These are phyloP conservation scores for Cydonia oblonga DNA, from an alignment of 331 rosid species.

Conservation along the genomic window DNA sequence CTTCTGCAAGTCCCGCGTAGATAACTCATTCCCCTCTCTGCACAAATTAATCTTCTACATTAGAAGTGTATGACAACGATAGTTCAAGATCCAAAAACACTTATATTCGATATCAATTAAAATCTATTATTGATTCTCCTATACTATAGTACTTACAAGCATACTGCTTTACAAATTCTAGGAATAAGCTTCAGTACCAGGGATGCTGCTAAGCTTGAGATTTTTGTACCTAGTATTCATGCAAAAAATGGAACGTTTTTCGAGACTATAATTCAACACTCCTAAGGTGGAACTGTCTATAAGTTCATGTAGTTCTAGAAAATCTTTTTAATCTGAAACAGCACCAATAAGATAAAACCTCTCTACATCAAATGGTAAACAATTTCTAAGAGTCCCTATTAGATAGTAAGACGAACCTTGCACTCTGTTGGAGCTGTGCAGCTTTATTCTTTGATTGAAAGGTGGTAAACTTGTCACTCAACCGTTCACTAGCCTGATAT, in stretches of 20 bases:
- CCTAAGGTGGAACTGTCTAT: not conserved
- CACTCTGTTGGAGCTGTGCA: conserved; percentile 78
- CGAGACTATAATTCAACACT: not conserved
- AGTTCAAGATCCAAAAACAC: not conserved
- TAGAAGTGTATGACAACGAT: not conserved
- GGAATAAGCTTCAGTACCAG: not conserved
- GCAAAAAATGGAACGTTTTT: not conserved
- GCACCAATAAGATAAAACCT: not conserved
- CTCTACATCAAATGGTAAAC: conserved; percentile 6
- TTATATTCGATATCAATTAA: not conserved
- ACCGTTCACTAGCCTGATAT: conserved; percentile 84
- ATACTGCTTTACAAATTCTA: too few species aligned
- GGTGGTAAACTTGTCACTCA: conserved; percentile 68
- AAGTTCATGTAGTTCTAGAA: not conserved
- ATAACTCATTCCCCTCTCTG: conserved; percentile 77
- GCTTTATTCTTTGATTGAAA: conserved; percentile 81
- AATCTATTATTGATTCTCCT: not conserved
- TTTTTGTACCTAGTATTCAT: not conserved
- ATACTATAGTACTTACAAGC: too few species aligned
- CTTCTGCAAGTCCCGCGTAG: conserved; percentile 90
- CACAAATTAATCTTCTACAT: conserved; percentile 17
- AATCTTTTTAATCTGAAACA: not conserved
- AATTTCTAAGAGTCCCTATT: conserved; percentile 13
- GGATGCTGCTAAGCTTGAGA: not conserved
- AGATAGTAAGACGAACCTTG: conserved; percentile 43